A percentile compares a stretch with the other conserved stretches of the same genome.
phyloP scores from a whole-genome alignment of 208 protist species.

The Acanthamoeba sp. region DNA sequence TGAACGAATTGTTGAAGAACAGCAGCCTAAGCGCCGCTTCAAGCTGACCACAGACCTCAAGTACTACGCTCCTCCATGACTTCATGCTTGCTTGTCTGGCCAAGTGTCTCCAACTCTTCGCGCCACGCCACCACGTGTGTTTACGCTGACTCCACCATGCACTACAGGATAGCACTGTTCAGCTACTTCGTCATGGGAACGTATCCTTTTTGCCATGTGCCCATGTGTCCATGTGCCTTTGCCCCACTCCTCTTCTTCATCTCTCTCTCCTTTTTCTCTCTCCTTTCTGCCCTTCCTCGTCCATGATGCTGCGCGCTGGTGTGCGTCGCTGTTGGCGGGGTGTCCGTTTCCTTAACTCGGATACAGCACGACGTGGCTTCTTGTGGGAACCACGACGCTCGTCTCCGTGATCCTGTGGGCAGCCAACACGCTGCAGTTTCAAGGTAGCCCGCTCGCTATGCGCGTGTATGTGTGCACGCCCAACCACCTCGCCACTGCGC shows the following conservation, averaged over 20 bases:
- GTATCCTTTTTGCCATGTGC: neutral
- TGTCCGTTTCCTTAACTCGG: neutral
- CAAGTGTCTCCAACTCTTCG: too few relatives aligned
- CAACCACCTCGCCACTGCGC: too few relatives aligned
- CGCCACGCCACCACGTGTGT: too few relatives aligned
- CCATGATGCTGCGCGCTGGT: too few relatives aligned
- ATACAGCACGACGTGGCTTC: slow-evolving; percentile 28
- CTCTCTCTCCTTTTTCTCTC: too few relatives aligned
- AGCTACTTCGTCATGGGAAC: slow-evolving; percentile 53
- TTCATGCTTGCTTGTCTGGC: too few relatives aligned
- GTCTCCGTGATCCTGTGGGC: slow-evolving; percentile 27
- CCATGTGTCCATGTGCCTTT: too few relatives aligned
- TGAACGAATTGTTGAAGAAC: neutral
- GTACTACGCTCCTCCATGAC: neutral
- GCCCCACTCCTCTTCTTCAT: too few relatives aligned
- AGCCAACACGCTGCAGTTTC: slow-evolving; percentile 56
- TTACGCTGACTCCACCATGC: too few relatives aligned
- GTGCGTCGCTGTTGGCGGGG: neutral
- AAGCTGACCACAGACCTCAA: slow-evolving; percentile 32
- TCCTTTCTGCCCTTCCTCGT: neutral
- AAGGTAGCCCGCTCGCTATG: neutral
- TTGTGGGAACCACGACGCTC: slow-evolving; percentile 43
- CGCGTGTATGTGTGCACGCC: neutral
- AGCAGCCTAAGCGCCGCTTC: slow-evolving; percentile 41
- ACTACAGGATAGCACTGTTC: neutral